Evolutionary conservation across 345 rosid species (phyloP).

Genomic region (Chamaenerion angustifolium): DNA sequence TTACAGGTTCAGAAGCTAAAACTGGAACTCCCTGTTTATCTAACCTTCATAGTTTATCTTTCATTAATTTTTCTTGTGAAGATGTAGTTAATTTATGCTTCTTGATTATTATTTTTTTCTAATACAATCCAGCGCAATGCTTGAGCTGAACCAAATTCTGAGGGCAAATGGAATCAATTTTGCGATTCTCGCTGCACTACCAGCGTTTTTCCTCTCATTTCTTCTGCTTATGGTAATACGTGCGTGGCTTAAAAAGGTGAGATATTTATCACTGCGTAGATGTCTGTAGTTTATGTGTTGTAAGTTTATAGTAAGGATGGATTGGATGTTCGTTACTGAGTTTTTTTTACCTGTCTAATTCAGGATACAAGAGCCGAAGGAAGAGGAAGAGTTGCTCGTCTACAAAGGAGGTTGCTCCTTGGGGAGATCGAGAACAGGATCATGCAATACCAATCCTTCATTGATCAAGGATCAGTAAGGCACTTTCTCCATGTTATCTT

Average conservation of each 20-base stretch:
- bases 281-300: no score
- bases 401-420: conserved; percentile 68
- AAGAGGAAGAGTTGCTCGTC: conserved; percentile 71
- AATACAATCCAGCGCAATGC: conserved; percentile 59
- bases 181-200: conserved; percentile 89
- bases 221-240: conserved; percentile 46
- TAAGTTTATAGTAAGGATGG: no score
- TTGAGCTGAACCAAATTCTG: conserved; percentile 88
- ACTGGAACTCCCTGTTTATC: conserved; percentile 12
- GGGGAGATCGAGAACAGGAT: conserved; percentile 77
- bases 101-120: not conserved
- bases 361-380: conserved; percentile 92
- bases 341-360: not conserved
- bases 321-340: no score
- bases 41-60: conserved; percentile 9
- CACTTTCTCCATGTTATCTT: not conserved
- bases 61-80: conserved; percentile 1
- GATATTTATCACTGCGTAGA: not conserved
- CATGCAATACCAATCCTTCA: conserved; percentile 54
- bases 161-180: conserved; percentile 94
- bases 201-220: conserved; percentile 75
- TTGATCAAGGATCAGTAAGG: conserved; percentile 74
- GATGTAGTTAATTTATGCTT: not conserved
- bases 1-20: conserved; percentile 96
- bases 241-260: conserved; percentile 67